Evolutionary conservation across 1,139 yeast species (phyloP), one percentile per base, ranked within the genome.

Genomic region (Waltiozyma sp.): DNA sequence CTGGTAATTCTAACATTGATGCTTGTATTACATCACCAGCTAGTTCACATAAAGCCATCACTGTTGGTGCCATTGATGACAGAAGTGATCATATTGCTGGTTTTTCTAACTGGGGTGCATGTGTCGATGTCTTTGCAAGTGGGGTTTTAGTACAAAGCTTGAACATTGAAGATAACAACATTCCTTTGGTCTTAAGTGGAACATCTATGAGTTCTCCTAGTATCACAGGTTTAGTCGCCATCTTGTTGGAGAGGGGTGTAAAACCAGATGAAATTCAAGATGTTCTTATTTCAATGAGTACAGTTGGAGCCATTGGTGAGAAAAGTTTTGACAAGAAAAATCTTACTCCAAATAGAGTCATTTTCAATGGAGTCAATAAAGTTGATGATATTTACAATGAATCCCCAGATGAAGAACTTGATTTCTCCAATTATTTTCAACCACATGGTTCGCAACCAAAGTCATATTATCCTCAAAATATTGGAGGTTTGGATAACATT

Each of bases 181-280:
- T 37, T 11, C 49, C 60, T 13, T 45, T 53, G n/a, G 48, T 51
- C 5, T 69, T 80, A 48, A 78, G 93, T 2, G 96, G 96, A 0
- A 87, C 96, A 0, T 86, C 95, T 1, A 86, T 86, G 87, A 79
- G 95, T 0, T 71, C 95, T 1, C 96, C 96, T 0, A 69, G 78
- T 2, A 83, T 85, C 7, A 70, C 91, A 0, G 96, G 96, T 0
- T 55, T 84, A 37, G 77, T 72, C 2, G 91, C 89, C 0, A 72
- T 77, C 33, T 59, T 76, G 40, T 61, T 87, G 49, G 78, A 85
- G 39, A 64, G 68, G 49, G 95, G 94, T 0, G 64, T 76, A 4
- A 54, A 64, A 0, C 64, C 72, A 0, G 49, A 49, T 0, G 67
- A 69, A 21, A 65, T 78, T 4, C 68, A 65, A 49, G 52, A 54